Percentiles rank a stretch among this genome's conserved stretches.
Evolutionary conservation across 2,329 filamentous ascomycete species (phyloP).

Genomic region (Ceratocystis harringtonii): DNA sequence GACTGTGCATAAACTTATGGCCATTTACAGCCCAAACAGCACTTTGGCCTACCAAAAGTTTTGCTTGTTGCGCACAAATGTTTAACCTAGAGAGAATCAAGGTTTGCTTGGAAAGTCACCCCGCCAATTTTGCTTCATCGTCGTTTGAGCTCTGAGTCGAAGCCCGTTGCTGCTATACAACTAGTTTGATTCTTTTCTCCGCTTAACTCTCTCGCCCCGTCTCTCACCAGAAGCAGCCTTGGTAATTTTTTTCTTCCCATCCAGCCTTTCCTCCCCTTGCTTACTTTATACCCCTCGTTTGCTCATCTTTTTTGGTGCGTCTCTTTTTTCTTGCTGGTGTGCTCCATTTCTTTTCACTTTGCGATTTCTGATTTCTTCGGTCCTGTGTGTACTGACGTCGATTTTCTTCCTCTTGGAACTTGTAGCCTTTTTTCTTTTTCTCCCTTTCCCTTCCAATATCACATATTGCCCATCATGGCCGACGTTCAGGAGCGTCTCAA

Average conservation of each 20-base stretch:
- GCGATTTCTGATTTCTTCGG: constrained; percentile 19
- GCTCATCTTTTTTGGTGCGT: constrained; percentile 8
- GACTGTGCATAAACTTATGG: not conserved
- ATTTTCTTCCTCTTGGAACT: constrained; percentile 19
- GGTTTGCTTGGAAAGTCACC: not conserved
- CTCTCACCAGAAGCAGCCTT: constrained; percentile 12
- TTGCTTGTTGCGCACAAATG: constrained; percentile 11
- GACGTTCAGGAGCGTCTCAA: constrained; percentile 45
- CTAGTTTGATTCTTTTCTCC: constrained; percentile 6
- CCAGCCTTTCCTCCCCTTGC: not conserved
- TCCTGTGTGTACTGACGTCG: constrained; percentile 22
- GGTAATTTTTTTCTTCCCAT: constrained; percentile 11
- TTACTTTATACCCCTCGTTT: constrained; percentile 8
- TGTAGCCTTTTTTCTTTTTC: constrained; percentile 16
- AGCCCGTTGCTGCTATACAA: constrained; percentile 7
- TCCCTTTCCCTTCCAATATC: constrained; percentile 20
- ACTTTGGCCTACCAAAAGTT: constrained; percentile 1
- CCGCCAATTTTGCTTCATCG: constrained; percentile 11
- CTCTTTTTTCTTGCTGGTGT: constrained; percentile 6
- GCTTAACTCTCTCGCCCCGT: constrained; percentile 7
- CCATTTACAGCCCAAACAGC: not conserved
- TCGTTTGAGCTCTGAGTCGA: constrained; percentile 9
- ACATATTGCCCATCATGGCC: constrained; percentile 31
- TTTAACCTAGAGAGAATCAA: constrained; percentile 1
- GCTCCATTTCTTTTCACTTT: constrained; percentile 18